Base-by-base conservation (phyloP, 2,329 filamentous ascomycete genomes). In the Neodidymelliopsis sp. region DNA sequence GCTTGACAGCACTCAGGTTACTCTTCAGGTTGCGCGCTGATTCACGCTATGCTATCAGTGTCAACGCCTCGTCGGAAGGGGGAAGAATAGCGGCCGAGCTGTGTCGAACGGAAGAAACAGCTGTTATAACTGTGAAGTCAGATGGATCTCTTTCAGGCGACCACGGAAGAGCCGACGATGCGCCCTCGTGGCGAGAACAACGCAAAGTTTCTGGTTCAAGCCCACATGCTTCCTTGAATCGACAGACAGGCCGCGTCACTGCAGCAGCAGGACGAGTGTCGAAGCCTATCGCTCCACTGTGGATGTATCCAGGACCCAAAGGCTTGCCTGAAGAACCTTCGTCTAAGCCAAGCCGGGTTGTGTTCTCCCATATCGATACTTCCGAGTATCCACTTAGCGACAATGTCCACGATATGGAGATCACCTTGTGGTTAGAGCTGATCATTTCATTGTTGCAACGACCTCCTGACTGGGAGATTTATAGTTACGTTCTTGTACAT, bases 401-500 rank as follows among this genome's bases (percentile, higher is more conserved):
- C 35, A 73, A 72, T 46, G 68, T 74, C n/a, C 72, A 75, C 2
- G 73, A 80, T 6, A 74, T 91, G 43, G 81, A 67, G 53, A 68
- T 67, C 11, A 70, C 65, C 12, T 38, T 67, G 29, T 96, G 91
- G 89, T 79, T 96, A n/a, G 88, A 92, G 55, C 81, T 85, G 9
- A 79, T 95, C 27, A 82, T 90, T 19, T 79, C 80, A n/a, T 76
- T 94, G n/a, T 75, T 96, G 31, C 84, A 88, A 57, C 81, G 85
- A 45, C 88, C 87, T 29, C 83, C 84, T 36, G 87, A 94, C 54
- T 97, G 93, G 92, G 91, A 97, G 68, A 79, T 96, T 1, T 96
- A 96, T 77, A 93, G 90, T 72, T 97, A 93, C 67, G 83, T 93
- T 13, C 78, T 99, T 22, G 89, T 91, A 5, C 90, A 96, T 70